Evolutionary conservation across 768 basidiomycete species (phyloP), one percentile per base, ranked within the genome.

Genomic region (Trametes gibbosa): DNA sequence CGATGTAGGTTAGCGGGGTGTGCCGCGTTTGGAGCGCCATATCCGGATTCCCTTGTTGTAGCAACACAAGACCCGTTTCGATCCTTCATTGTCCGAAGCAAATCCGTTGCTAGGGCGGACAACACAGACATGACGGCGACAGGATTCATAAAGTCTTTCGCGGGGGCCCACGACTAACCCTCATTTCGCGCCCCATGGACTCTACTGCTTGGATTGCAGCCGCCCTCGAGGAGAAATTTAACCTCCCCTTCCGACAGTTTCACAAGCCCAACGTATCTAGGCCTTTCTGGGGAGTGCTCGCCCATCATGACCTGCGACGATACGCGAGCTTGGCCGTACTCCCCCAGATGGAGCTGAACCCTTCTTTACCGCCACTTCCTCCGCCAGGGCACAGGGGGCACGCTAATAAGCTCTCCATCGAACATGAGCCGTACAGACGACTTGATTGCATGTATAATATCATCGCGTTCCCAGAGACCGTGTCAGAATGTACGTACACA

Each of bases 371-470:
- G 12, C 40, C 24, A 24, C 14, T 65, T 23, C 68, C 68, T 2
- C 45, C 60, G 16, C 64, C 68, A 23, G 69, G 70, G 21, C 61
- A 66, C 60, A 80, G 78, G 68, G 80, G 77, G 64, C 80, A 82
- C 66, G 48, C 66, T 49, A 83, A 83, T 62, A 54, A 67, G 27
- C 71, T 71, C 2, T 47, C 55, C 5, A 70, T 84, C 53, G 75
- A 73, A 23, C 78, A 81, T 10, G 80, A 83, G 53, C 59, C 69
- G 10, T 81, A 81, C 71, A 76, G 86, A 61, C 75, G 72, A 56
- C 71, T 89, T n/a, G 81, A 83, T 64, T 68, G 66, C 24, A 81
- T 85, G 19, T 73, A 77, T 29, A 59, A 61, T 9, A 66, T 81
- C 53, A 40, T 46, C 5, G 63, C 60, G 0, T 70, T 84, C 39